Evolutionary conservation across 1,284 basidiomycete species (phyloP), one percentile per base, ranked within the genome.

Genomic region (Heterobasidion occidentale): DNA sequence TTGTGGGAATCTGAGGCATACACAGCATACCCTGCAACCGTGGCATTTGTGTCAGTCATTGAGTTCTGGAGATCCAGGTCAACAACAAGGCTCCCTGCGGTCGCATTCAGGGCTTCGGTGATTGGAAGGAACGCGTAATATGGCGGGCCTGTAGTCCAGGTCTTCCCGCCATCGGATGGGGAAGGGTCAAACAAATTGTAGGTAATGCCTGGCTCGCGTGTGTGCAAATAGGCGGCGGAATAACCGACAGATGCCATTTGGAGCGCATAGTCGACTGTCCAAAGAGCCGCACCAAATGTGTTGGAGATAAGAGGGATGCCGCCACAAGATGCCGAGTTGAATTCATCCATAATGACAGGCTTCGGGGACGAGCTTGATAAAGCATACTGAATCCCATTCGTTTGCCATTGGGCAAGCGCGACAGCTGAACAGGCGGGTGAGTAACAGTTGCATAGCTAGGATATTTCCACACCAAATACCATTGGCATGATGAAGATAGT

Each of bases 281-380:
- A 82, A 33, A 81, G 66, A 4, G 78, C 73, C 0, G 73, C 72
- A 8, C 73, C 77, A 59, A 81, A 81, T 51, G 74, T 74, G 65
- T 92, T 83, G 56, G 80, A 84, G 19, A 92, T 73, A 0, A 90
- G 90, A 1, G 80, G 71, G 66, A 92, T 90, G 9, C 91, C 91
- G 67, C 88, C 87, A 70, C 90, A 92, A 36, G 85, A 86, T 0
- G 87, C 90, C 0, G 88, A 85, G 70, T 92, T 92, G 9, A 86
- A 90, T 70, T 92, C 89, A 60, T 89, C 81, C 86, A 91, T 87
- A 48, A 80, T 64, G 59, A 80, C 70, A 27, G 76, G 73, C 63
- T 80, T 79, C 19, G 20, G 50, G 4, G 6, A 6, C 50, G 27
- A 9, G 36, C 14, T 51, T 17, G 50, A 14, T 8, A 38, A 34